phyloP scores from a whole-genome alignment of 2,329 filamentous ascomycete species.

The Sodiomyces alkalinus region DNA sequence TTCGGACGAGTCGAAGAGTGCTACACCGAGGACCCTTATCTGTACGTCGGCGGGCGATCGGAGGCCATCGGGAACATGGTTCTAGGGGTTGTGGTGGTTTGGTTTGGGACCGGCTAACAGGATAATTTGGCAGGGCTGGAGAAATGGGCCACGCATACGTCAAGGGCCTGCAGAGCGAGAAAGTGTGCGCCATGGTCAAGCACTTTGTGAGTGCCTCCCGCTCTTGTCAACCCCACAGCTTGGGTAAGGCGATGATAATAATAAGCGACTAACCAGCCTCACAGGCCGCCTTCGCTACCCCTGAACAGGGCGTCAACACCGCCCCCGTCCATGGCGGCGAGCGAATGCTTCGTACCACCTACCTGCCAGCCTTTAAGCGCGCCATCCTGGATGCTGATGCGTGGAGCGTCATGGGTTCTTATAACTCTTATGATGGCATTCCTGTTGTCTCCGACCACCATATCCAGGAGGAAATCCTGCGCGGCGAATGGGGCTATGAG shows the following conservation, averaged over 20 bases:
- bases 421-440: slow-evolving; percentile 60
- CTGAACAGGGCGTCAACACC: slow-evolving; percentile 60
- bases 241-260: too few species aligned
- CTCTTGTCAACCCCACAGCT: too few species aligned
- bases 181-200: slow-evolving; percentile 59
- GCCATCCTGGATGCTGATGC: slow-evolving; percentile 57
- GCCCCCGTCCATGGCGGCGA: slow-evolving; percentile 39
- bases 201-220: slow-evolving; percentile 46
- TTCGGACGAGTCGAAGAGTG: slow-evolving; percentile 64
- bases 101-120: slow-evolving; percentile 4
- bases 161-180: slow-evolving; percentile 44
- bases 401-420: slow-evolving; percentile 57
- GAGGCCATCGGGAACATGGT: too few species aligned
- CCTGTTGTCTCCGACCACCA: slow-evolving; percentile 51
- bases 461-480: slow-evolving; percentile 51
- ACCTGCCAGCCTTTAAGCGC: slow-evolving; percentile 47
- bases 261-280: too few species aligned
- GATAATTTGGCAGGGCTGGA: slow-evolving; percentile 26
- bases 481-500: slow-evolving; percentile 61
- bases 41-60: too few species aligned
- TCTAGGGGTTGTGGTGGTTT: too few species aligned
- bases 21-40: slow-evolving; percentile 52
- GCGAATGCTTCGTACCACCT: slow-evolving; percentile 37
- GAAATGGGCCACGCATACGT: slow-evolving; percentile 47
- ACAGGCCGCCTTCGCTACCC: slow-evolving; percentile 45